Evolutionary conservation across 768 basidiomycete genomes (phyloP).

Genomic region (Krasilnikovozyma curviuscula): DNA sequence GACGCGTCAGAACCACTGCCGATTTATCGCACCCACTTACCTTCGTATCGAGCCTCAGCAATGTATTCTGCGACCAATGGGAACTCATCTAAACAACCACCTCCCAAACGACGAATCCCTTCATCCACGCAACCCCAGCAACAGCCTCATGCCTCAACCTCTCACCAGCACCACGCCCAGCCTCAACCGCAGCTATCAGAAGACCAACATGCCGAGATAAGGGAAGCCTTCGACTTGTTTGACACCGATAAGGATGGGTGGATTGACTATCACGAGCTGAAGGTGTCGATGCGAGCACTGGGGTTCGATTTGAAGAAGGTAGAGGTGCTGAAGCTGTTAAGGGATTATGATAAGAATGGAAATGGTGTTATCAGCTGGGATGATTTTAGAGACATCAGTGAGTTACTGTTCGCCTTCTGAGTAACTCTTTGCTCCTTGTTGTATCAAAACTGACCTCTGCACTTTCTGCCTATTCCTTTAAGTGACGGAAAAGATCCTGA

Average conservation of each 20-base stretch:
- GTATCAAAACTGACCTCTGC: neutral
- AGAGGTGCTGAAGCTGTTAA: slow-evolving; percentile 80
- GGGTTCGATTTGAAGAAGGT: slow-evolving; percentile 98
- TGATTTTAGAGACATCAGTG: slow-evolving; percentile 82
- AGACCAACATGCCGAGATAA: slow-evolving; percentile 69
- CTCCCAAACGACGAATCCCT: too few relatives aligned
- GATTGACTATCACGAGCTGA: slow-evolving; percentile 94
- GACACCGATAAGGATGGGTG: slow-evolving; percentile 96
- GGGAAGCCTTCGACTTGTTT: slow-evolving; percentile 96
- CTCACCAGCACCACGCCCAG: neutral
- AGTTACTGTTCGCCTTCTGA: too few relatives aligned
- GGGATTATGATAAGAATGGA: slow-evolving; percentile 73
- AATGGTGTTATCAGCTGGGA: slow-evolving; percentile 67
- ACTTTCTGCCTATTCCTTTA: slow-evolving; percentile 1
- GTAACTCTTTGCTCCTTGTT: neutral
- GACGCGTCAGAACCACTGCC: too few relatives aligned
- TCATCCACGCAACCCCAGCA: too few relatives aligned
- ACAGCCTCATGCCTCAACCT: too few relatives aligned
- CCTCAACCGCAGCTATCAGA: slow-evolving; percentile 17
- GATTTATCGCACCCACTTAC: too few relatives aligned
- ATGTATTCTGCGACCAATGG: too few relatives aligned
- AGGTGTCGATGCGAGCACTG: slow-evolving; percentile 93
- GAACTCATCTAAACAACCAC: too few relatives aligned
- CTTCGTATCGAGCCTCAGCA: too few relatives aligned
- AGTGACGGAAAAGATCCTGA: slow-evolving; percentile 90